Evolutionary conservation across 2,329 filamentous ascomycete genomes (phyloP).

Genomic region (Knufia petricola): DNA sequence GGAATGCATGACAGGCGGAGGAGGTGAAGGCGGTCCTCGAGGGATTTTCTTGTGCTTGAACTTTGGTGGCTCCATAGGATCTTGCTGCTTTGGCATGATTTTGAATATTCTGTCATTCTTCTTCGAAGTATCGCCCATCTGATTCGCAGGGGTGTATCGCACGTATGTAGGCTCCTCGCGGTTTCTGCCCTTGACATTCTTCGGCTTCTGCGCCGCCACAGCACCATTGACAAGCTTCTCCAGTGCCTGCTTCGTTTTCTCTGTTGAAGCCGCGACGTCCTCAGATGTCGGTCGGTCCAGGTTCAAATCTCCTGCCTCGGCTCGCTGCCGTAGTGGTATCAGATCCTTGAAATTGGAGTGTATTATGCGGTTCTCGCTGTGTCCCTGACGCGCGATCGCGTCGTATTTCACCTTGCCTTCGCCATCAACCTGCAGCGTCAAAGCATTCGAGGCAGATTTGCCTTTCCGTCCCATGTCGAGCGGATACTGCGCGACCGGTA

Average conservation of each 20-base stretch:
- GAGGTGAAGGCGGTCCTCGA: slow-evolving; percentile 80
- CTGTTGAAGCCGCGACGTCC: slow-evolving; percentile 71
- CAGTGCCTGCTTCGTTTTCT: slow-evolving; percentile 79
- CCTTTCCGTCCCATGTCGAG: slow-evolving; percentile 85
- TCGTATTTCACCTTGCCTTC: slow-evolving; percentile 95
- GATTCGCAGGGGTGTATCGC: slow-evolving; percentile 86
- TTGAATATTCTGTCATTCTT: slow-evolving; percentile 97
- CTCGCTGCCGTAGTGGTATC: slow-evolving; percentile 85
- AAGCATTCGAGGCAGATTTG: slow-evolving; percentile 64
- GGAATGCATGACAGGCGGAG: slow-evolving; percentile 88
- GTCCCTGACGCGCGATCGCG: slow-evolving; percentile 82
- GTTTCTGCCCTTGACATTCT: slow-evolving; percentile 73
- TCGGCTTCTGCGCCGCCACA: slow-evolving; percentile 85
- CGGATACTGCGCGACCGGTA: slow-evolving; percentile 88
- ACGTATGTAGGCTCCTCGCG: slow-evolving; percentile 86
- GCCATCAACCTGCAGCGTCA: slow-evolving; percentile 82
- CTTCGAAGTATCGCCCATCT: slow-evolving; percentile 80
- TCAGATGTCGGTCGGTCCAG: slow-evolving; percentile 76
- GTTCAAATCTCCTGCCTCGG: slow-evolving; percentile 84
- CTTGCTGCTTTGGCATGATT: slow-evolving; percentile 86
- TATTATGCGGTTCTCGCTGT: slow-evolving; percentile 72
- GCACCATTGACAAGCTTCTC: slow-evolving; percentile 74
- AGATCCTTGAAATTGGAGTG: slow-evolving; percentile 95
- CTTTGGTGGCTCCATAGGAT: slow-evolving; percentile 94
- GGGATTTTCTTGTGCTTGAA: slow-evolving; percentile 98